Base-by-base conservation (phyloP, 192 early-diverging fungal species). In the Coemansia reversa region DNA sequence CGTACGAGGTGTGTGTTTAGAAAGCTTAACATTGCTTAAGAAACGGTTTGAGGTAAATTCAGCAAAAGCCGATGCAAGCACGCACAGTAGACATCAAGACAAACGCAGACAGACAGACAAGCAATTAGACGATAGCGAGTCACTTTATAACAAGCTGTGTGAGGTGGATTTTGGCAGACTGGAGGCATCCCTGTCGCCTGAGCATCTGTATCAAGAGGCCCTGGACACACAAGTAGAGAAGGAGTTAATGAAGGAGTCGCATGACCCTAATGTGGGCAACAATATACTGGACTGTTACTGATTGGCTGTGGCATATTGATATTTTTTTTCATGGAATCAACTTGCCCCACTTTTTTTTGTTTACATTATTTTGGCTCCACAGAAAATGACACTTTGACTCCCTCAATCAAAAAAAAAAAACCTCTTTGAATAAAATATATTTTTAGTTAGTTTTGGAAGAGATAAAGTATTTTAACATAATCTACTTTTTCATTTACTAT, bases 201-300 rank as follows among this genome's bases (percentile, higher is more conserved):
- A 81, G 60, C 74, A 76, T 51, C 23, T 81, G 62, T 81, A 81
- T 35, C 65, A 76, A 51, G 79, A 81, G 51, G 79, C 79, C 1
- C 60, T 81, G 56, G 79, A 81, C 27, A 72, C 69, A 2, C 72
- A 72, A 28, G 79, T 81, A 2, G 74, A 68, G 16, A 27, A 56
- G 4, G 74, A 69, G 56, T 56, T 81, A 54, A 81, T 81, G 79
- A 50, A 27, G 4, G 79, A 81, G 48, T 50, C 35, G 20, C 50
- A 63, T 35, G 79, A 75, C 11, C 62, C 51, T 1, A 81, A 81
- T 30, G n/a, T 51, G 16, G 79, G 79, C 42, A 81, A 81, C 66
- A 81, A 81, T 33, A 81, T 81, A 11, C 50, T 81, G 0, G 79
- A 81, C n/a, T 81, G 79, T 52, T 76, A 72, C 27, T 29, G 53